Percentiles rank a stretch among this genome's conserved stretches.
These are phyloP conservation scores for Scheffersomyces stambukii DNA, from an alignment of 1,139 yeast species.

Conservation along the genomic window DNA sequence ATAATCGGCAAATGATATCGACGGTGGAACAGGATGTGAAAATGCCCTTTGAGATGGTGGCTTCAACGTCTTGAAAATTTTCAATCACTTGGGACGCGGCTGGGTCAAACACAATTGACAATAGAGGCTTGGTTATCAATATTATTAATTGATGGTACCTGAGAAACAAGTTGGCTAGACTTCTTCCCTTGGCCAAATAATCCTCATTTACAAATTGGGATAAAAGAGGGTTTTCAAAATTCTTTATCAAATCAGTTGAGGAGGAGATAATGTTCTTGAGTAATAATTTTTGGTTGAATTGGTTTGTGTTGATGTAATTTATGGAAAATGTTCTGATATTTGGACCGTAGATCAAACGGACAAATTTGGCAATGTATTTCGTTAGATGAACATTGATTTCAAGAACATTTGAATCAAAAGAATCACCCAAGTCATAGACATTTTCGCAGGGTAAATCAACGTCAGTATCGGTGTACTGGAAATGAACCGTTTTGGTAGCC, in stretches of 20 bases:
- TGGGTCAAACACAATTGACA: conserved; percentile 38
- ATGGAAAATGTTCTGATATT: conserved; percentile 35
- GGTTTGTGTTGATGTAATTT: conserved; percentile 38
- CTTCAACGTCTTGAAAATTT: conserved; percentile 23
- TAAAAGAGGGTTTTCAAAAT: conserved; percentile 31
- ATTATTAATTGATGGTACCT: conserved; percentile 46
- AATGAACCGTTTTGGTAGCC: conserved; percentile 47
- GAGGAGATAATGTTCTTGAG: conserved; percentile 28
- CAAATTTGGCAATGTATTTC: conserved; percentile 32
- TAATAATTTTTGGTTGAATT: conserved; percentile 32
- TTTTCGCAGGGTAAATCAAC: conserved; percentile 43
- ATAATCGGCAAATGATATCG: conserved; percentile 33
- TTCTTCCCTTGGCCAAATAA: conserved; percentile 20
- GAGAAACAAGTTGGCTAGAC: conserved; percentile 37
- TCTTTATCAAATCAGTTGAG: conserved; percentile 23
- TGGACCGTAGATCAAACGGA: conserved; percentile 32
- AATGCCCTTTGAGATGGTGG: conserved; percentile 36
- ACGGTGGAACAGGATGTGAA: conserved; percentile 38
- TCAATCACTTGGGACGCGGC: conserved; percentile 20
- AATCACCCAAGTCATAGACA: conserved; percentile 24
- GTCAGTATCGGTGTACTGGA: conserved; percentile 48
- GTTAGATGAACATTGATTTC: conserved; percentile 40
- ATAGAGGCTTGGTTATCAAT: conserved; percentile 42
- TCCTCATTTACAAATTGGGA: conserved; percentile 19
- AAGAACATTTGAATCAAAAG: conserved; percentile 27